phyloP scores from a whole-genome alignment of 257 asterid genomes.

The Primulina huaijiensis region DNA sequence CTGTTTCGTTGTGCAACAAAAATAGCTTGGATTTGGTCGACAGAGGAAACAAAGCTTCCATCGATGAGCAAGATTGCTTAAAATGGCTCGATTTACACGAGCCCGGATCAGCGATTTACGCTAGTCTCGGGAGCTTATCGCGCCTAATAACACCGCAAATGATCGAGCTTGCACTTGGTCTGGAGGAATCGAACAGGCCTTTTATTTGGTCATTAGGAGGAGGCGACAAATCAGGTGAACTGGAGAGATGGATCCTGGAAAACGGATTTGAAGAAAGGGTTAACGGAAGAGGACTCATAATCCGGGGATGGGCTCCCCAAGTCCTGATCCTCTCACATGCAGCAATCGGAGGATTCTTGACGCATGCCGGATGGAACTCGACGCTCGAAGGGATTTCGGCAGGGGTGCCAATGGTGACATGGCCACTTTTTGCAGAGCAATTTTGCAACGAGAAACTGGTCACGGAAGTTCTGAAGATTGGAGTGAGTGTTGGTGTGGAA shows the following conservation, averaged over 20 bases:
- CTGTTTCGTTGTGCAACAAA: constrained; percentile 10
- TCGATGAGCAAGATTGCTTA: neutral
- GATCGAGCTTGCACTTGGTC: neutral
- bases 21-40: neutral
- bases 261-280: constrained; percentile 20
- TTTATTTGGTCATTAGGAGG: constrained; percentile 22
- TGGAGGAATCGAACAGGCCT: constrained; percentile 13
- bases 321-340: constrained; percentile 26
- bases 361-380: constrained; percentile 32
- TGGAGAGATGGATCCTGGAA: constrained; percentile 11
- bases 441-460: constrained; percentile 34
- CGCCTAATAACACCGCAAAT: neutral
- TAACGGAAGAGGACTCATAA: constrained; percentile 17
- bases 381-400: constrained; percentile 22
- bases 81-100: constrained; percentile 3
- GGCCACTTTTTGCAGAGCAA: constrained; percentile 45
- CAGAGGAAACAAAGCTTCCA: neutral
- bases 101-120: constrained; percentile 8
- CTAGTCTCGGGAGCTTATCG: constrained; percentile 2
- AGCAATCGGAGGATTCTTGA: constrained; percentile 22
- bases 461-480: neutral
- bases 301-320: constrained; percentile 36
- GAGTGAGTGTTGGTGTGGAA: neutral
- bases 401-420: constrained; percentile 27
- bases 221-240: constrained; percentile 13